These are phyloP conservation scores for Penicillium canariense DNA, from an alignment of 495 filamentous ascomycete genomes.

Conservation along the genomic window DNA sequence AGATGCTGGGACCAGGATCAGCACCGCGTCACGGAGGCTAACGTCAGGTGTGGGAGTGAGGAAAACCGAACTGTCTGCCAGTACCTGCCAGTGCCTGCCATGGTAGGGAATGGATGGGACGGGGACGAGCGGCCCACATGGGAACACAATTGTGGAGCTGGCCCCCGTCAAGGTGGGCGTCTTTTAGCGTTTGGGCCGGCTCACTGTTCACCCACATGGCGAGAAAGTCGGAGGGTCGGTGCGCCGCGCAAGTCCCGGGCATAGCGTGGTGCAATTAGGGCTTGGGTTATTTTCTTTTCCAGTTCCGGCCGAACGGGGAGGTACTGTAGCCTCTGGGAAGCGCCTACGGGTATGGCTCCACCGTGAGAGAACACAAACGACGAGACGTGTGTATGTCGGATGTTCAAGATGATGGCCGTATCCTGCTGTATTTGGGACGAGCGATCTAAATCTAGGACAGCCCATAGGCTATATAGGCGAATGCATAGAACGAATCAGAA, in stretches of 20 bases:
- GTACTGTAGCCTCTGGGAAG: too few species aligned
- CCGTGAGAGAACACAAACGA: too few species aligned
- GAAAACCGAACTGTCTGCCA: too few species aligned
- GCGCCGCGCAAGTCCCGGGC: slow-evolving; percentile 3
- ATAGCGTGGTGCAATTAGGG: neutral
- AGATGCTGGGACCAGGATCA: slow-evolving; percentile 8
- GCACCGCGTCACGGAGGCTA: neutral
- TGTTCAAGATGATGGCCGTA: neutral
- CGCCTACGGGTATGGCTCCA: too few species aligned
- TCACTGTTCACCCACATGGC: slow-evolving; percentile 24
- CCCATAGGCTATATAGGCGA: neutral
- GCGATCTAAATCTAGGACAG: neutral
- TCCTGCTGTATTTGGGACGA: too few species aligned
- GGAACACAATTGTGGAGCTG: neutral
- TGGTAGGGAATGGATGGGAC: neutral
- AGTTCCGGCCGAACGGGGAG: neutral
- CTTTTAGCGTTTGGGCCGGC: slow-evolving; percentile 12
- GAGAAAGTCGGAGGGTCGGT: slow-evolving; percentile 15
- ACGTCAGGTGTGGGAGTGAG: neutral
- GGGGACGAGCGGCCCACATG: neutral
- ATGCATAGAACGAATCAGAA: slow-evolving; percentile 5
- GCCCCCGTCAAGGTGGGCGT: slow-evolving; percentile 14
- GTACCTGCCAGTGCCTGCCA: too few species aligned
- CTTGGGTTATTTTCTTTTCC: neutral
- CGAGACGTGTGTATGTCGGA: too few species aligned